Conservation (phyloP, 345 rosid genomes). For the Garcia nutans region DNA sequence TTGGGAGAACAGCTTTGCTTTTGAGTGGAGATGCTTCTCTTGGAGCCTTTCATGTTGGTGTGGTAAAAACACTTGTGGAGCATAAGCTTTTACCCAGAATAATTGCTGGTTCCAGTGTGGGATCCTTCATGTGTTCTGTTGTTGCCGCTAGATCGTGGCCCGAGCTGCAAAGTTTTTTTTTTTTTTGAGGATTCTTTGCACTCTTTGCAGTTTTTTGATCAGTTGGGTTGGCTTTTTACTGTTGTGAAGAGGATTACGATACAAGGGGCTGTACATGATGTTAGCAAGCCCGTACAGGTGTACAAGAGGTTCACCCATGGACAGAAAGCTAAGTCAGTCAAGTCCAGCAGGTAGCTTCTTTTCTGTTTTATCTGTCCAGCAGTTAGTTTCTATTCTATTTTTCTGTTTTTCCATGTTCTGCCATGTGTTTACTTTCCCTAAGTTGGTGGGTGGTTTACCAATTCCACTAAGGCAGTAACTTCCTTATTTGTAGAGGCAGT, state of each 20-base stretch:
- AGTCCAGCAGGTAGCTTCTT: no score
- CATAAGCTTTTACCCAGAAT: slow-evolving; percentile 90
- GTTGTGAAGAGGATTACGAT: slow-evolving; percentile 83
- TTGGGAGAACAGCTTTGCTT: slow-evolving; percentile 96
- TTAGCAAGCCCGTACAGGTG: no score
- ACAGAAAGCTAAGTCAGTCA: no score
- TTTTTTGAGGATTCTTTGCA: slow-evolving; percentile 84
- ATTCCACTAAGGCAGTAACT: no score
- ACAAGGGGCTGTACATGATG: slow-evolving; percentile 90
- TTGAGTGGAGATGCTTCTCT: slow-evolving; percentile 99
- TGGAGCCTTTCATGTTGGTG: slow-evolving; percentile 91
- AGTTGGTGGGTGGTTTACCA: no score
- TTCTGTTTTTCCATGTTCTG: no score
- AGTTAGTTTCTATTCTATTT: no score
- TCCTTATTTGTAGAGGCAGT: no score
- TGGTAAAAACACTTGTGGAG: slow-evolving; percentile 83
- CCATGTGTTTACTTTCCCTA: no score
- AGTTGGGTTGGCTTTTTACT: slow-evolving; percentile 80
- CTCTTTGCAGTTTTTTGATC: slow-evolving; percentile 89
- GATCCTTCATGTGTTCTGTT: slow-evolving; percentile 80
- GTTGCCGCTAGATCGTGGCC: slow-evolving; percentile 98
- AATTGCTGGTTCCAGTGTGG: slow-evolving; percentile 97
- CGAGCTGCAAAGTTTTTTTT: slow-evolving; percentile 81
- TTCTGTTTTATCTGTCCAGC: no score
- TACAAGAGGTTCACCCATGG: no score